Base-by-base conservation (phyloP, 805 yeast species). In the Metschnikowia similis region DNA sequence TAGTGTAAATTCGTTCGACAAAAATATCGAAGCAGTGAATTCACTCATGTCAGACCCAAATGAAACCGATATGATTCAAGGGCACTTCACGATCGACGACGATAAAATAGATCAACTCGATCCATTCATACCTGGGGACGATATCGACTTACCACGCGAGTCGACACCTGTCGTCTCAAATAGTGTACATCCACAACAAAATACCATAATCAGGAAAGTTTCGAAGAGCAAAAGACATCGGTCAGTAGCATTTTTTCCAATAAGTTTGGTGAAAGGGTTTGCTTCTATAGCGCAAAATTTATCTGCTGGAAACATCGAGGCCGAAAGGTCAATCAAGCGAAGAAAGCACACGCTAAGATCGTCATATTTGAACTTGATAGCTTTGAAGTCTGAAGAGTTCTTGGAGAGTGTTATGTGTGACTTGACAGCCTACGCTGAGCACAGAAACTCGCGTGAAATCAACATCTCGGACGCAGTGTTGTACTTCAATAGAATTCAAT, bases 341-440 rank as follows among this genome's bases (percentile, higher is more conserved):
- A 50, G 49, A 28, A 49, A 41, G 17, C 21, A 14, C 29, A 47
- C 26, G 4, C 42, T 59, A 0, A 41, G 57, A 13, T 40, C 50
- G 2, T 62, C 61, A 5, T 41, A 61, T 0, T 49, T 58, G 26
- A 51, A 55, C 7, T 51, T 55, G 10, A 56, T 72, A 27, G 67
- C 65, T 30, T 53, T 52, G 13, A 65, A 63, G 47, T 66, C 75
- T 0, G 66, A 65, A 35, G 58, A 58, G 30, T 72, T 72, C 48
- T 50, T 72, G 28, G 52, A 48, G 32, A 60, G 60, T 16, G 45
- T 72, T n/a, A 60, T 69, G 54, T 34, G 46, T 3, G 76, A 72
- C 48, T 57, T 72, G 47, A 61, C 59, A 34, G 72, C 71, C 3
- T 72, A 69, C 55, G 70, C 75, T 13, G 50, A 50, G 8, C 77